phyloP scores from a whole-genome alignment of 2,329 filamentous ascomycete genomes.

The Nigrospora osmanthi region DNA sequence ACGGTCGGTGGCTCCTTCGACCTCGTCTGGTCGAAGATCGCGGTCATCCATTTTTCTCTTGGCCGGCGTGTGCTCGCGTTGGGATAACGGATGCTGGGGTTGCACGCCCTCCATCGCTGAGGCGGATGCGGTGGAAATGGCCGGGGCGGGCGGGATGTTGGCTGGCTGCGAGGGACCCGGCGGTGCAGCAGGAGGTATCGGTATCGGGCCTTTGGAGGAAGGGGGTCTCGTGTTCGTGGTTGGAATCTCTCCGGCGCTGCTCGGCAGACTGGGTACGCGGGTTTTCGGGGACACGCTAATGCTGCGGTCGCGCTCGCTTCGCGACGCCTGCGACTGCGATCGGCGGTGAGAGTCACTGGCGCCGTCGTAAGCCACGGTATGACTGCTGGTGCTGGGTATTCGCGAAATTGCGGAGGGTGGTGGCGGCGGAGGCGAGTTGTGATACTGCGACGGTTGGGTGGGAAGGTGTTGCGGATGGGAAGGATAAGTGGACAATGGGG shows the following conservation, averaged over 20 bases:
- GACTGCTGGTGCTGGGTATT: constrained; percentile 31
- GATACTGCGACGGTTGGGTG: constrained; percentile 17
- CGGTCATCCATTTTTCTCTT: constrained; percentile 42
- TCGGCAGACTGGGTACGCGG: constrained; percentile 41
- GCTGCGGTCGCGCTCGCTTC: constrained; percentile 60
- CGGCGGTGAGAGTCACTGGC: constrained; percentile 35
- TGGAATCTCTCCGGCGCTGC: constrained; percentile 7
- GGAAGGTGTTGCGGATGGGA: constrained; percentile 20
- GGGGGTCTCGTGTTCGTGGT: background rate
- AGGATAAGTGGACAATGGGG: constrained; percentile 17
- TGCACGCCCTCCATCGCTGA: constrained; percentile 6
- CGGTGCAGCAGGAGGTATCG: background rate
- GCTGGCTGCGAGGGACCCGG: background rate
- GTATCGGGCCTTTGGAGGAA: constrained; percentile 1
- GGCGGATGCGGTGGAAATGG: constrained; percentile 4
- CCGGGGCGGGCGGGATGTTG: background rate
- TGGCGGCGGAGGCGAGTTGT: constrained; percentile 21
- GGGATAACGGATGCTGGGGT: constrained; percentile 13
- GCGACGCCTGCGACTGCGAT: constrained; percentile 39
- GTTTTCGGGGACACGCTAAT: constrained; percentile 76
- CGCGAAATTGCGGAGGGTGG: constrained; percentile 27
- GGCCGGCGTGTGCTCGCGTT: constrained; percentile 28
- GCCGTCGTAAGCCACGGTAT: constrained; percentile 34
- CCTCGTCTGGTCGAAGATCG: constrained; percentile 40
- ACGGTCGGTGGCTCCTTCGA: constrained; percentile 36